phyloP scores from a whole-genome alignment of 805 yeast genomes.

The Wickerhamiella cacticola region DNA sequence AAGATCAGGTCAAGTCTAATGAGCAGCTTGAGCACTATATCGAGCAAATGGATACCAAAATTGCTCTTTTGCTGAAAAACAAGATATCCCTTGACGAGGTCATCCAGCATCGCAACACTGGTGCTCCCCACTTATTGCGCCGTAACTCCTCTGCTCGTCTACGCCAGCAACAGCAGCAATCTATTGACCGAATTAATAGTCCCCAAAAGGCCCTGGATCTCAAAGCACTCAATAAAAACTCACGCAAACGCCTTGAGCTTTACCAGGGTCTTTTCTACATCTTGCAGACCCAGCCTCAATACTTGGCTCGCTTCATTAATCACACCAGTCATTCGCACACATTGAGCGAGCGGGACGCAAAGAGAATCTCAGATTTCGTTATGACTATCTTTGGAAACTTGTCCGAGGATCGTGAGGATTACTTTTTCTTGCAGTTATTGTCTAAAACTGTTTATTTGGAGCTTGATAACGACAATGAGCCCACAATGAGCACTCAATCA shows the following conservation, averaged over 20 bases:
- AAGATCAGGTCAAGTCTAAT: conserved; percentile 55
- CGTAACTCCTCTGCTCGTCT: conserved; percentile 11
- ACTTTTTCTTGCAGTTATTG: conserved; percentile 49
- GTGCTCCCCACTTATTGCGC: conserved; percentile 8
- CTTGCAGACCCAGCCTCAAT: conserved; percentile 70
- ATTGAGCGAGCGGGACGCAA: conserved; percentile 27
- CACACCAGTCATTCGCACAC: conserved; percentile 21
- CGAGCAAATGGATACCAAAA: conserved; percentile 64
- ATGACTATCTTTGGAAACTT: conserved; percentile 29
- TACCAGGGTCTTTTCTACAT: conserved; percentile 72
- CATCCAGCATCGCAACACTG: conserved; percentile 31
- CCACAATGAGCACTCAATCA: conserved; percentile 19
- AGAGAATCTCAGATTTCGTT: conserved; percentile 26
- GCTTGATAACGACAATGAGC: conserved; percentile 13
- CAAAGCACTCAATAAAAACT: conserved; percentile 30
- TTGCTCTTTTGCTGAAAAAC: conserved; percentile 65
- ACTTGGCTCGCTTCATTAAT: conserved; percentile 44
- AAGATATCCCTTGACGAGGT: conserved; percentile 68
- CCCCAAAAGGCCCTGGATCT: conserved; percentile 26
- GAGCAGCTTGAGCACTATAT: conserved; percentile 62
- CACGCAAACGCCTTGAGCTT: conserved; percentile 42
- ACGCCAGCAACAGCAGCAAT: conserved; percentile 11
- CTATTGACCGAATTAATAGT: conserved; percentile 11
- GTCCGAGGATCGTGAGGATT: conserved; percentile 55
- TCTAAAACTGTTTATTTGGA: conserved; percentile 19